Evolutionary conservation across 441 rosid genomes (phyloP), one percentile per base, ranked within the genome.

Genomic region (Populus hybrid): DNA sequence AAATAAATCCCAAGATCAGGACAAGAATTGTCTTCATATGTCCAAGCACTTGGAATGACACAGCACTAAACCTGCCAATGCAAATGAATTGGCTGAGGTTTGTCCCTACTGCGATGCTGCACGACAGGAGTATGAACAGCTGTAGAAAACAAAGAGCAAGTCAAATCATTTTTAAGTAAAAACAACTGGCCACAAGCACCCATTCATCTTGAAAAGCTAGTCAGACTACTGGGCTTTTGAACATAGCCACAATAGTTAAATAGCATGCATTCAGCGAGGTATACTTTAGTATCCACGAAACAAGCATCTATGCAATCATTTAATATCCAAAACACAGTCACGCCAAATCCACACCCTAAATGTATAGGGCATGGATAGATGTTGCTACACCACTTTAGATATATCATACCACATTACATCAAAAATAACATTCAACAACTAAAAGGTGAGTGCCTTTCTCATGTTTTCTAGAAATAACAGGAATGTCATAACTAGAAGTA

Each of bases 1-100:
- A 90, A 61, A 88, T 74, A 86, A 96, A 96, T 69, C 99, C 99
- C 64, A 96, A 67, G 65, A 89, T 85, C 83, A 96, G 87, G 71
- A 96, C 99, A 0, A 96, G 91, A 57, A 96, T 90, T 11, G 99
- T 96, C 89, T 96, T 96, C 99, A 96, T 96, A 82, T 96, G 98
- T 72, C 99, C 99, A 9, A 96, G 90, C 34, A 96, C 98, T 90
- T 94, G 98, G 87, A 96, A 96, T 2, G 98, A 88, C 36, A 95
- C 99, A 0, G 99, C 99, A 7, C 97, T 90, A 80, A 92, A 94
- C 83, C 98, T 89, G 74, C 99, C 98, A 3, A 95, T 92, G 87
- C 99, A 95, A 63, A 95, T 94, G 91, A 95, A 95, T 53, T 95
- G 99, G 88, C 98, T 95, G 64, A 94, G 97, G 86, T 95, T 95